Evolutionary conservation across 257 asterid species (phyloP).

Genomic region (Przewalskia tangutica): DNA sequence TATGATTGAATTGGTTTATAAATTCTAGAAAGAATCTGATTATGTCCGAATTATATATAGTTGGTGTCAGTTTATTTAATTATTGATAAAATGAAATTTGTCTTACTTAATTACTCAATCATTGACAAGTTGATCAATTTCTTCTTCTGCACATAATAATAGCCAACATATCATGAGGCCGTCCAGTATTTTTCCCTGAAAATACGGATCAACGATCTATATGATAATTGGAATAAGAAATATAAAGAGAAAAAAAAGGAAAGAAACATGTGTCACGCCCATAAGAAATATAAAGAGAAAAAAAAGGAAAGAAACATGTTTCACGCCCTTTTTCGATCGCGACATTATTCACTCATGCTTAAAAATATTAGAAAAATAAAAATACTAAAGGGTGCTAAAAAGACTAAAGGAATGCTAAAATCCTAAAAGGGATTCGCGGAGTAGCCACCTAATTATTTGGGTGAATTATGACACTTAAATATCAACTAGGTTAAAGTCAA

Average conservation of each 20-base stretch:
- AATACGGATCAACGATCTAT: background rate
- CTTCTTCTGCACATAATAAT: background rate
- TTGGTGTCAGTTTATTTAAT: background rate
- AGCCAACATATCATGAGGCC: background rate
- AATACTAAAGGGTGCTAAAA: too few species aligned
- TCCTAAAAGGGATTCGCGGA: too few species aligned
- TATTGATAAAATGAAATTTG: too few species aligned
- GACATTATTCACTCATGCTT: too few species aligned
- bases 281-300: too few species aligned
- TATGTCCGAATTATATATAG: background rate
- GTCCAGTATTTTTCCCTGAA: background rate
- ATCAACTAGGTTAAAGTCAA: too few species aligned
- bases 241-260: background rate
- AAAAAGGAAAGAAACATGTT: too few species aligned
- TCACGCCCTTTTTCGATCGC: too few species aligned
- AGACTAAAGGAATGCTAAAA: too few species aligned
- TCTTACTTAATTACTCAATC: background rate
- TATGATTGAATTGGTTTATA: background rate
- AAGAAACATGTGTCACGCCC: background rate
- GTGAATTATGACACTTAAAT: too few species aligned
- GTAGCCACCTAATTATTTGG: too few species aligned
- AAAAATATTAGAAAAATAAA: too few species aligned
- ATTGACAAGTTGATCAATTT: background rate
- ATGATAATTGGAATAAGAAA: background rate
- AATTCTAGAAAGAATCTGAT: background rate